Evolutionary conservation across 2,329 filamentous ascomycete genomes (phyloP).

Genomic region (Zasmidium citrigriseum): DNA sequence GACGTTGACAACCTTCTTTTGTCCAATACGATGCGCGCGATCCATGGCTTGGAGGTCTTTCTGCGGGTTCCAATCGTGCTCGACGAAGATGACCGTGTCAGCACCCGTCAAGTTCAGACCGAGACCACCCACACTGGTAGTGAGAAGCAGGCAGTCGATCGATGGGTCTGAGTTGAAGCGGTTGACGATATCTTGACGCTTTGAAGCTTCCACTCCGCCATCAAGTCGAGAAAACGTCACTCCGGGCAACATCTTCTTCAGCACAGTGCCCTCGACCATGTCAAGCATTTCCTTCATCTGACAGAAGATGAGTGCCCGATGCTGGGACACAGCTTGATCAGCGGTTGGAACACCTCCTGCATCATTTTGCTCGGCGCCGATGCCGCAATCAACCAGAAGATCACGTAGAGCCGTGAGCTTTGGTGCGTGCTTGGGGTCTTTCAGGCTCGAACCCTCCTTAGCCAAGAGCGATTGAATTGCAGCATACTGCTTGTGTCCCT

Average conservation of each 20-base stretch:
- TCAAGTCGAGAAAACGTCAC: constrained; percentile 95
- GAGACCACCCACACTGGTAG: constrained; percentile 90
- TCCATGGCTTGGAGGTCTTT: constrained; percentile 99
- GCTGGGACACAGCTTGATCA: constrained; percentile 85
- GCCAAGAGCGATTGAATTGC: constrained; percentile 80
- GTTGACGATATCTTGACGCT: constrained; percentile 96
- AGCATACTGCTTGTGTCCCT: constrained; percentile 85
- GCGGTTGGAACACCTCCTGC: constrained; percentile 54
- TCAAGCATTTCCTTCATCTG: constrained; percentile 99
- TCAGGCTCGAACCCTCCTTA: constrained; percentile 76
- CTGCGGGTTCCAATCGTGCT: constrained; percentile 99
- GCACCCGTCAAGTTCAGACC: constrained; percentile 95
- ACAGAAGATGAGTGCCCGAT: constrained; percentile 94
- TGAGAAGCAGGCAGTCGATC: constrained; percentile 90
- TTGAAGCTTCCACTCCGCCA: constrained; percentile 86
- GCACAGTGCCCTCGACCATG: constrained; percentile 93
- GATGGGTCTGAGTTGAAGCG: constrained; percentile 97
- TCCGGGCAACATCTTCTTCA: constrained; percentile 86
- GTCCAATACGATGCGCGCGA: constrained; percentile 93
- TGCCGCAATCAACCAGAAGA: constrained; percentile 96
- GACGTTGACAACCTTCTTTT: constrained; percentile 99
- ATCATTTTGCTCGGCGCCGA: constrained; percentile 64
- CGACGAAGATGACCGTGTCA: constrained; percentile 98
- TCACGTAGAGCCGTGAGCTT: constrained; percentile 90
- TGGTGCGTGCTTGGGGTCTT: constrained; percentile 84